Conservation (phyloP, 2,329 filamentous ascomycete genomes). For the Fusarium piperis region DNA sequence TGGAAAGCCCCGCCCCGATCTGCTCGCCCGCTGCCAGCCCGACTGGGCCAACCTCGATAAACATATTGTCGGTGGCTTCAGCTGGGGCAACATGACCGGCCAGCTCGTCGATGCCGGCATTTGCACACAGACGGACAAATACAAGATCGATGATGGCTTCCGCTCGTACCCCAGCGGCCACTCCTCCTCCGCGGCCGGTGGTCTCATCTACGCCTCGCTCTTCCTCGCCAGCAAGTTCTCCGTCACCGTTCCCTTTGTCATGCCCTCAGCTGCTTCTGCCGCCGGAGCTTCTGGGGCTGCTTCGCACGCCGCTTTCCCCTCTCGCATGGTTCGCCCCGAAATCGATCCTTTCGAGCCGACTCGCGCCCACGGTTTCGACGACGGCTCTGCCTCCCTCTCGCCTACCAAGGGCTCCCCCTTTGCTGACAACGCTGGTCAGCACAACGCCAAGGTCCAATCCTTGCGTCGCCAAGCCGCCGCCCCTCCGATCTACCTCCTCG, state of each 20-base stretch:
- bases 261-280: conserved; percentile 55
- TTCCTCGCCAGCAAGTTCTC: conserved; percentile 87
- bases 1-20: conserved; percentile 79
- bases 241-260: conserved; percentile 76
- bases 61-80: conserved; percentile 71
- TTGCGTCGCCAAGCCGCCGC: conserved; percentile 78
- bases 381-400: conserved; percentile 26
- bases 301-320: conserved; percentile 79
- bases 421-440: conserved; percentile 33
- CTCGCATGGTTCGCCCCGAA: conserved; percentile 64
- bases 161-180: conserved; percentile 73
- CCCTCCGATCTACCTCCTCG: conserved; percentile 81
- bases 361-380: conserved; percentile 32
- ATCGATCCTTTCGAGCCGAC: conserved; percentile 47
- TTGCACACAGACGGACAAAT: conserved; percentile 72
- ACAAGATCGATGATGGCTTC: conserved; percentile 81
- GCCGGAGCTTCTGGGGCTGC: conserved; percentile 69
- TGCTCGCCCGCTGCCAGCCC: conserved; percentile 82
- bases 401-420: conserved; percentile 32
- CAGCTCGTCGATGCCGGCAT: conserved; percentile 80
- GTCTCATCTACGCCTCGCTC: conserved; percentile 85
- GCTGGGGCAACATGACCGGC: conserved; percentile 62
- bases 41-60: conserved; percentile 71
- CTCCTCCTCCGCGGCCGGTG: conserved; percentile 76
- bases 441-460: conserved; percentile 49